A percentile compares a stretch with the other conserved stretches of the same genome.
Evolutionary conservation across 345 rosid species (phyloP).

Genomic region (Hibiscus mutabilis): DNA sequence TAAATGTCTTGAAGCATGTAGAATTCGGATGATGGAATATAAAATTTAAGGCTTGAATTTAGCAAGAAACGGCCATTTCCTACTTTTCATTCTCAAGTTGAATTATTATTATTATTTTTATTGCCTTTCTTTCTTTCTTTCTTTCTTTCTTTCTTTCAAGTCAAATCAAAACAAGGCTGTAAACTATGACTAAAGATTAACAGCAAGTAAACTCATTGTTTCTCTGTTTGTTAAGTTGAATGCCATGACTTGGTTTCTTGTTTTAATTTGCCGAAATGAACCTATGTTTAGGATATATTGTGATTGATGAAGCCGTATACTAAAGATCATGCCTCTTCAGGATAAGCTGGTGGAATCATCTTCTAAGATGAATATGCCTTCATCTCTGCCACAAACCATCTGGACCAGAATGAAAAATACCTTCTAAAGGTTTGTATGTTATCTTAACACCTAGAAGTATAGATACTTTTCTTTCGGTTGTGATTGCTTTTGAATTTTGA

Average conservation of each 20-base stretch:
- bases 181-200: neutral
- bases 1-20: neutral
- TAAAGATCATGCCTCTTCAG: slow-evolving; percentile 52
- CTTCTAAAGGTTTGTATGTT: slow-evolving; percentile 47
- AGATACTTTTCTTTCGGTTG: neutral
- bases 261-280: slow-evolving; percentile 28
- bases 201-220: neutral
- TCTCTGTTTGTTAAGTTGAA: slow-evolving; percentile 5
- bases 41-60: neutral
- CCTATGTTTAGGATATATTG: slow-evolving; percentile 30
- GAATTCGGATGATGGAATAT: neutral
- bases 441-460: neutral
- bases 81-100: neutral
- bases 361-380: slow-evolving; percentile 38
- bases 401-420: slow-evolving; percentile 34
- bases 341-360: slow-evolving; percentile 62
- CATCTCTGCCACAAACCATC: slow-evolving; percentile 36
- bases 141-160: neutral
- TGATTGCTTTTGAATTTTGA: neutral
- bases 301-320: slow-evolving; percentile 39
- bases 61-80: neutral
- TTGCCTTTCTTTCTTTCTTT: neutral
- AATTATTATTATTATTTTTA: too few species aligned
- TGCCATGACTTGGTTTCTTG: neutral
- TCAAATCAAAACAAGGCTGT: neutral